phyloP scores from a whole-genome alignment of 2,329 filamentous ascomycete genomes.

The Lasiodiplodia sp. region DNA sequence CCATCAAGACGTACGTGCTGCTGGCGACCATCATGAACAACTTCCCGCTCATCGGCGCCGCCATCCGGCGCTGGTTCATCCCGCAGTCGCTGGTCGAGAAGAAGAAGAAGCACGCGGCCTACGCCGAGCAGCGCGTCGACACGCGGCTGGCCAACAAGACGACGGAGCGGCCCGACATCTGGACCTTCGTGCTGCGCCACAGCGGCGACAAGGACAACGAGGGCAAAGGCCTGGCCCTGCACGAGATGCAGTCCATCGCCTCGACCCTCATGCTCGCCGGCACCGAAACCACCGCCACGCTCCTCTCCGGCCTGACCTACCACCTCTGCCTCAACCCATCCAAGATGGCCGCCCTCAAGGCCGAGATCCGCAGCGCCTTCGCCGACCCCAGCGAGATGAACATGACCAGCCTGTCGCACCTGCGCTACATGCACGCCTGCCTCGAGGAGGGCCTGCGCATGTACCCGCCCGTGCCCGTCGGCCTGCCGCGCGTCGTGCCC shows the following conservation, averaged over 20 bases:
- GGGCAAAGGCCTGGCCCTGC: conserved; percentile 35
- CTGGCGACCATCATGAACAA: conserved; percentile 9
- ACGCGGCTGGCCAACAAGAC: conserved; percentile 35
- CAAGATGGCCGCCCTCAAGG: conserved; percentile 38
- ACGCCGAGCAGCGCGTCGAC: conserved; percentile 33
- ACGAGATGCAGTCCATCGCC: conserved; percentile 50
- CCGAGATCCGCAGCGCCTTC: conserved; percentile 42
- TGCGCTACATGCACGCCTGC: conserved; percentile 49
- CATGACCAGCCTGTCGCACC: conserved; percentile 39
- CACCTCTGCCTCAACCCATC: conserved; percentile 40
- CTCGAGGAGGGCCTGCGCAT: conserved; percentile 52
- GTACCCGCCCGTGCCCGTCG: conserved; percentile 51
- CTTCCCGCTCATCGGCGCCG: not conserved
- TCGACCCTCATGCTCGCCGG: conserved; percentile 52
- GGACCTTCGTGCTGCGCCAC: conserved; percentile 47
- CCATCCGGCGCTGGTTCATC: conserved; percentile 11
- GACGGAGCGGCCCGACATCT: conserved; percentile 43
- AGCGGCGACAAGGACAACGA: conserved; percentile 36
- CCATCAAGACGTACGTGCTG: conserved; percentile 31
- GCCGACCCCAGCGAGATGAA: conserved; percentile 43
- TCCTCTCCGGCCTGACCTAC: conserved; percentile 49
- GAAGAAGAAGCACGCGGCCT: not conserved
- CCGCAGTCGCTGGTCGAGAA: not conserved
- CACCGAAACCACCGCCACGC: conserved; percentile 54
- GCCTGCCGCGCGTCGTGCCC: conserved; percentile 45